Percentiles rank a stretch among this genome's conserved stretches.
Evolutionary conservation across 1,139 yeast species (phyloP).

Genomic region (Meyerozyma elateridarum): DNA sequence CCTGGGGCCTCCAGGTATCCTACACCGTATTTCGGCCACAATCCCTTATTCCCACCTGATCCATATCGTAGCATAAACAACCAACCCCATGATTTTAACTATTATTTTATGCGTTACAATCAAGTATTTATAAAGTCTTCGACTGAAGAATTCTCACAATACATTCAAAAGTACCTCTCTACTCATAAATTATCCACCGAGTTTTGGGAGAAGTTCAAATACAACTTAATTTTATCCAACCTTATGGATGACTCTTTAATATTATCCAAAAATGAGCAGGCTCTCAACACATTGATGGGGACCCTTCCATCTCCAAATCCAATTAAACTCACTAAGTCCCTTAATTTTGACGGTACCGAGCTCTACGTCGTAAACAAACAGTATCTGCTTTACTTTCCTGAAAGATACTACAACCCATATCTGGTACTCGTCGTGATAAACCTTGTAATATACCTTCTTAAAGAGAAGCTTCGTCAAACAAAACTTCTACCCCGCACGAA

Average conservation of each 20-base stretch:
- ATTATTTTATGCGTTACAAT: slow-evolving; percentile 1
- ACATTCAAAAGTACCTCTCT: slow-evolving; percentile 2
- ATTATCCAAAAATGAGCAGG: slow-evolving; percentile 40
- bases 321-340: slow-evolving; percentile 7
- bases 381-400: slow-evolving; percentile 14
- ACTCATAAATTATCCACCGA: slow-evolving; percentile 9
- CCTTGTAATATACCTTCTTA: slow-evolving; percentile 12
- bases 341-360: slow-evolving; percentile 19
- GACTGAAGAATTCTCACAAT: slow-evolving; percentile 1
- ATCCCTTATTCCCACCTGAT: not conserved
- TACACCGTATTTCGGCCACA: not conserved
- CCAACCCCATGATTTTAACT: slow-evolving; percentile 2
- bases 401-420: slow-evolving; percentile 3
- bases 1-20: not conserved
- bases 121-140: not conserved
- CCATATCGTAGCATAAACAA: too few relatives aligned
- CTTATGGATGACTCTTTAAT: slow-evolving; percentile 42
- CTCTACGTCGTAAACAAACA: slow-evolving; percentile 15
- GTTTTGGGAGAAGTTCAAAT: slow-evolving; percentile 43
- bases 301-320: slow-evolving; percentile 7
- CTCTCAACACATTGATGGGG: slow-evolving; percentile 21
- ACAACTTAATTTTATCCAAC: slow-evolving; percentile 35
- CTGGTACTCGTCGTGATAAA: slow-evolving; percentile 8
- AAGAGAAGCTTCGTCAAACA: slow-evolving; percentile 9
- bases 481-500: slow-evolving; percentile 7